These are phyloP conservation scores for Mortierella sp. DNA, from an alignment of 371 early-diverging fungal genomes.

Conservation along the genomic window DNA sequence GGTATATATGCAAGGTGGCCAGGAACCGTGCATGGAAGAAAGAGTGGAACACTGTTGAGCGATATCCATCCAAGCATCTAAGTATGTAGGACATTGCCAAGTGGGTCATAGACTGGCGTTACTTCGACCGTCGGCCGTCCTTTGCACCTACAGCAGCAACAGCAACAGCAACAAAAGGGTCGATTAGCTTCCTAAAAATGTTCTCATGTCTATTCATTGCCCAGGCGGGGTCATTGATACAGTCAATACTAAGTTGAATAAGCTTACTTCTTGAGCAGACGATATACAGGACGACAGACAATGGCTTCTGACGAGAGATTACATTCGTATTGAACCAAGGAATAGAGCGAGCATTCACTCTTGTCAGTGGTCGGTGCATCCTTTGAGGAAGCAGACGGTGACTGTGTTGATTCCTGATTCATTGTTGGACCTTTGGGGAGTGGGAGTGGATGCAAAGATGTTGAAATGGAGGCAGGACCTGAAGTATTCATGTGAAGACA, in stretches of 20 bases:
- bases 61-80: too few species aligned
- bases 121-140: constrained; percentile 44
- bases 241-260: neutral
- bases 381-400: too few species aligned
- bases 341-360: constrained; percentile 44
- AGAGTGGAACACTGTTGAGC: too few species aligned
- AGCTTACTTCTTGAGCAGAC: constrained; percentile 34
- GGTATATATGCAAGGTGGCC: too few species aligned
- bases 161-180: neutral
- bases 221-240: neutral
- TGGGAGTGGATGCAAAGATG: too few species aligned
- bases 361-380: neutral
- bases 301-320: constrained; percentile 38
- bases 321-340: constrained; percentile 50
- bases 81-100: constrained; percentile 34
- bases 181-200: neutral
- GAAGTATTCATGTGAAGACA: too few species aligned
- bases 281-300: constrained; percentile 46
- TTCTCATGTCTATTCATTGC: neutral
- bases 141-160: constrained; percentile 30
- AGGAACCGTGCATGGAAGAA: too few species aligned
- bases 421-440: too few species aligned
- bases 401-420: too few species aligned
- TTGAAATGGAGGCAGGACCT: too few species aligned
- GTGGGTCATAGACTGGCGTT: constrained; percentile 41